Base-by-base conservation (phyloP, 805 yeast genomes). In the Monosporozyma servazzii region DNA sequence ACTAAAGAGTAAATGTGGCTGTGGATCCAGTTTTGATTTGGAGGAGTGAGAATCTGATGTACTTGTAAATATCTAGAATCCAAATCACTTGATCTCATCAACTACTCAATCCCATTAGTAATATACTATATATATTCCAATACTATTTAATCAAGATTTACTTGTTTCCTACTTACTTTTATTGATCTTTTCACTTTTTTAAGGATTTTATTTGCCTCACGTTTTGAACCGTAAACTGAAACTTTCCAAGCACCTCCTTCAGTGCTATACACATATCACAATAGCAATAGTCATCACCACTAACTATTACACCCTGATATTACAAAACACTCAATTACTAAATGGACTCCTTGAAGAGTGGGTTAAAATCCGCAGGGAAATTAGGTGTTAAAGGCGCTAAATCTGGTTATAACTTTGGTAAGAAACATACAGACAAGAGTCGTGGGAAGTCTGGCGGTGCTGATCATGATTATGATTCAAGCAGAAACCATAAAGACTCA, bases 1-100 rank as follows among this genome's bases (percentile, higher is more conserved):
- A 61, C 83, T 96, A 23, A 84, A 82, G 47, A 79, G 86, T 50
- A 80, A 86, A 50, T 86, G 95, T 67, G 95, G 91, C 0, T 87
- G 95, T 64, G 93, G 91, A 2, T 74, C 87, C 17, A 81, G 89
- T 58, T 86, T 87, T 62, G 88, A 84, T 60, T 74, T 85, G 43
- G 89, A 84, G 25, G 48, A 55, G 1, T 33, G n/a, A 33, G 33
- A 21, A 33, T 20, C 23, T 2, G 21, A 21, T 40, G 15, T 9
- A 10, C 23, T 10, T 40, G 27, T 40, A 20, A 27, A 18, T 29
- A 44, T 18, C 11, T 4, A 25, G 7, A 13, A 13, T 6, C 11
- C 27, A 30, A 31, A 30, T 18, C 18, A 10, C 36, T n/a, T 29
- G 5, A n/a, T 21, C 20, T 6, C n/a, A 10, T 6, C 21, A 17